A percentile compares a stretch with the other conserved stretches of the same genome.
These are phyloP conservation scores for Agaricus subrufescens DNA, from an alignment of 768 basidiomycete species.

Conservation along the genomic window DNA sequence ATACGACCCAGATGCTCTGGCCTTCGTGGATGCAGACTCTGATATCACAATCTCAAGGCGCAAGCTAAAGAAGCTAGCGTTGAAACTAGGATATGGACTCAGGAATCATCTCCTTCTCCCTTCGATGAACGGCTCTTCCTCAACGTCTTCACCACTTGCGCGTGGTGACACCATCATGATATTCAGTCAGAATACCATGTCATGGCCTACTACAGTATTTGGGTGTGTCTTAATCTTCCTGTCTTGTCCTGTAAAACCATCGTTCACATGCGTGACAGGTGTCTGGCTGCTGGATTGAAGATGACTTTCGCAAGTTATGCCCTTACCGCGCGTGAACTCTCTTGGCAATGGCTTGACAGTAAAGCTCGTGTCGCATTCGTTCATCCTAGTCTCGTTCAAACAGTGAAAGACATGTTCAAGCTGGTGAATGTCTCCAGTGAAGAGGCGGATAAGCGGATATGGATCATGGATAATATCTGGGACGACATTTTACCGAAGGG, in stretches of 20 bases:
- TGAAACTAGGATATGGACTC: constrained; percentile 20
- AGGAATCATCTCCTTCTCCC: constrained; percentile 14
- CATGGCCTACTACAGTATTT: constrained; percentile 13
- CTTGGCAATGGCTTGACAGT: constrained; percentile 13
- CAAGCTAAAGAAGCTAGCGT: constrained; percentile 13
- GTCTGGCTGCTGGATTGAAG: constrained; percentile 12
- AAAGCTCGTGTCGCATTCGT: constrained; percentile 13
- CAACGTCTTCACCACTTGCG: not conserved
- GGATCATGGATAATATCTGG: constrained; percentile 13
- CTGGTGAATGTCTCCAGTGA: constrained; percentile 7
- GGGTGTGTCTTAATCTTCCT: constrained; percentile 6
- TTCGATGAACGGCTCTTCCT: not conserved
- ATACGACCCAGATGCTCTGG: constrained; percentile 11
- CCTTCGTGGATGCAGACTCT: constrained; percentile 18
- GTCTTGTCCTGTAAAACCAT: not conserved
- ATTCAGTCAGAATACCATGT: constrained; percentile 13
- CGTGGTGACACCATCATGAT: constrained; percentile 15
- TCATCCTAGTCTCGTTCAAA: constrained; percentile 4
- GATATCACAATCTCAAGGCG: constrained; percentile 15
- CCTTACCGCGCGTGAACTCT: constrained; percentile 12
- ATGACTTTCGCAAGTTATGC: constrained; percentile 12
- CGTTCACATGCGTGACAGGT: constrained; percentile 1
- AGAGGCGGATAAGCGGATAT: constrained; percentile 14
- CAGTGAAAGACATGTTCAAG: constrained; percentile 17
- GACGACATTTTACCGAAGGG: constrained; percentile 5